These are phyloP conservation scores for Seiridium cupressi DNA, from an alignment of 2,329 filamentous ascomycete genomes.

Conservation along the genomic window DNA sequence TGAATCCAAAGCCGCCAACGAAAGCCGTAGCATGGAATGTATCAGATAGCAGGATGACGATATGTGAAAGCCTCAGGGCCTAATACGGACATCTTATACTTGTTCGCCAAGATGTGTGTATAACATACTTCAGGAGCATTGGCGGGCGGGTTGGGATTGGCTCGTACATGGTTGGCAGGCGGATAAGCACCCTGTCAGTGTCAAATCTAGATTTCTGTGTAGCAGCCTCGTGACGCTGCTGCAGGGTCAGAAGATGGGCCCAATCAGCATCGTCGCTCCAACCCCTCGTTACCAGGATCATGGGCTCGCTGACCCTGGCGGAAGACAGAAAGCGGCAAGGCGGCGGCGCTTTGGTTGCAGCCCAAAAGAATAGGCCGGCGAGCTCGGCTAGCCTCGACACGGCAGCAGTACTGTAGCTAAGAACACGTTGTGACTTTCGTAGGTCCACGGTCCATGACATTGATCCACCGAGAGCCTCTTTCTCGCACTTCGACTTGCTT, in stretches of 20 bases:
- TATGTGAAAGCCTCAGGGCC: too few species aligned
- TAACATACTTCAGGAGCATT: too few species aligned
- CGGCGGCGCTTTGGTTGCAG: conserved; percentile 2
- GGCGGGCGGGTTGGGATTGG: too few species aligned
- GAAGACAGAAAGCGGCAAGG: not conserved
- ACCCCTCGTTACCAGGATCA: conserved; percentile 5
- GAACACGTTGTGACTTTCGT: conserved; percentile 12
- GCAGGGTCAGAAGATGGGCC: conserved; percentile 2
- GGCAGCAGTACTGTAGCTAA: conserved; percentile 4
- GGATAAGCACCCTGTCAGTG: not conserved
- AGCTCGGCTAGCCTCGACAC: conserved; percentile 1
- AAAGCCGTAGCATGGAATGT: too few species aligned
- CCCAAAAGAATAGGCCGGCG: not conserved
- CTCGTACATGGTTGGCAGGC: too few species aligned
- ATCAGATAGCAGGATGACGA: too few species aligned
- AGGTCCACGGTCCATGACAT: not conserved
- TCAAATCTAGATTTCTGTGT: not conserved
- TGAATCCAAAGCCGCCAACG: too few species aligned
- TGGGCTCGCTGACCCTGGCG: not conserved
- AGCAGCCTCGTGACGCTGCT: conserved; percentile 2
- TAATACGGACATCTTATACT: too few species aligned
- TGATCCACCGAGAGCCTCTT: not conserved
- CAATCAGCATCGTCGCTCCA: conserved; percentile 2
- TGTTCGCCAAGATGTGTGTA: too few species aligned
- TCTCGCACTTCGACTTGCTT: conserved; percentile 5